These are phyloP conservation scores for Arabidopsis thaliana DNA, from an alignment of 345 rosid species.

Conservation along the genomic window TAIR10.1 NC_003070.9:3274501-3275000, in stretches of 20 bases:
- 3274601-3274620: slow-evolving; percentile 15
- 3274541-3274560: slow-evolving; percentile 2
- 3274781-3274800: slow-evolving; percentile 27
- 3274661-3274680: slow-evolving; percentile 25
- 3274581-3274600: background rate
- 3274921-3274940: slow-evolving; percentile 23
- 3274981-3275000: slow-evolving; percentile 4
- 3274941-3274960: slow-evolving; percentile 34
- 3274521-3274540: background rate
- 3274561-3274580: slow-evolving; percentile 21
- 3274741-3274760: slow-evolving; percentile 18
- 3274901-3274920: slow-evolving; percentile 35
- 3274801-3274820: slow-evolving; percentile 14
- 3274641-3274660: background rate
- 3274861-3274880: slow-evolving; percentile 11
- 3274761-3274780: slow-evolving; percentile 25
- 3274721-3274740: slow-evolving; percentile 4
- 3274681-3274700: slow-evolving; percentile 41
- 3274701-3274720: slow-evolving; percentile 19
- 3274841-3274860: slow-evolving; percentile 22
- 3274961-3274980: slow-evolving; percentile 6
- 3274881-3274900: background rate
- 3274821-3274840: slow-evolving; percentile 33
- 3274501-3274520: slow-evolving; percentile 20
- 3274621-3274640: slow-evolving; percentile 22